These are phyloP conservation scores for Abeoforma whisleri DNA, from an alignment of 78 protist genomes.

Conservation along the genomic window DNA sequence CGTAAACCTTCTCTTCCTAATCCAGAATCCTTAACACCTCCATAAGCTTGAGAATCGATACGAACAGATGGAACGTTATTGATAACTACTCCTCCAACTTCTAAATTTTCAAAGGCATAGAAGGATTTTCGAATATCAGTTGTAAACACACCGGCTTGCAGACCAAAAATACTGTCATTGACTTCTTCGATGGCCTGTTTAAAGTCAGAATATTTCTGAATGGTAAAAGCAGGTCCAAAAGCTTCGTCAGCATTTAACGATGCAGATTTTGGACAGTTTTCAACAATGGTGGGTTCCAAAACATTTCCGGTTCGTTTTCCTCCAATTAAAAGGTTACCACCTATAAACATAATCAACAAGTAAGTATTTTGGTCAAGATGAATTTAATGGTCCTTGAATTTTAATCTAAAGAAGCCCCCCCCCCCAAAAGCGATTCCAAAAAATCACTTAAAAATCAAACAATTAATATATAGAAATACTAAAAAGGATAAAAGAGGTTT, in stretches of 20 bases:
- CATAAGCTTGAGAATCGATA: slow-evolving; percentile 47
- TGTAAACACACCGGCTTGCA: slow-evolving; percentile 73
- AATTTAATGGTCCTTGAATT: no score
- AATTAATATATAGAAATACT: no score
- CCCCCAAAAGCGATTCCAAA: no score
- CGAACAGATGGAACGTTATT: slow-evolving; percentile 54
- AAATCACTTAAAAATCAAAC: no score
- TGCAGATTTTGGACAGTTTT: slow-evolving; percentile 32
- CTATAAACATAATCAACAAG: no score
- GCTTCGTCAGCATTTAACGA: slow-evolving; percentile 45
- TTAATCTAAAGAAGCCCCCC: no score
- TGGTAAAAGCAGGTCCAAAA: slow-evolving; percentile 58
- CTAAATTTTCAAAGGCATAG: slow-evolving; percentile 57
- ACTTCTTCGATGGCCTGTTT: slow-evolving; percentile 47
- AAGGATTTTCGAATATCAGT: slow-evolving; percentile 50
- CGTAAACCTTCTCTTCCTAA: slow-evolving; percentile 67
- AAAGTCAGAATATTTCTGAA: slow-evolving; percentile 53
- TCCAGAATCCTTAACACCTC: slow-evolving; percentile 68
- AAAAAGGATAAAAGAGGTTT: no score
- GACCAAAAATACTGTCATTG: slow-evolving; percentile 57
- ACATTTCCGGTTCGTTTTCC: not conserved
- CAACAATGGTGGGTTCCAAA: slow-evolving; percentile 53
- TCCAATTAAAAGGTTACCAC: slow-evolving; percentile 40
- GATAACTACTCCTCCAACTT: slow-evolving; percentile 66
- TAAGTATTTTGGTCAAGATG: no score